phyloP scores from a whole-genome alignment of 2,329 filamentous ascomycete genomes.

The Sporothrix luriei region DNA sequence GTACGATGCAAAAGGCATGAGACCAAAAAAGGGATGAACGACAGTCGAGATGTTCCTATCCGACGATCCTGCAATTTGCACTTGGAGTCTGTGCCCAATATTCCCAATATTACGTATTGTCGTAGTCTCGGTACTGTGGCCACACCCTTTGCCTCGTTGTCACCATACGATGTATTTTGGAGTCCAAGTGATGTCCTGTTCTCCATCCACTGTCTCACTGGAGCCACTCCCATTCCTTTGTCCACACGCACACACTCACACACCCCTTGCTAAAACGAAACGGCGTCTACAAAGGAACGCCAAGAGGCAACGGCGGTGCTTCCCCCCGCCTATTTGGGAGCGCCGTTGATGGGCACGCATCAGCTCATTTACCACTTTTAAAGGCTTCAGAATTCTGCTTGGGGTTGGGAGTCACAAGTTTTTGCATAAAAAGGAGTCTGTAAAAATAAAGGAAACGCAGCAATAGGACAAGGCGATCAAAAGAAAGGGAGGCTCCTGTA shows the following conservation, averaged over 20 bases:
- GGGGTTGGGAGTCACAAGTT: neutral
- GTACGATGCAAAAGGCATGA: neutral
- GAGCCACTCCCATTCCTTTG: neutral
- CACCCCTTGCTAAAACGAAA: neutral
- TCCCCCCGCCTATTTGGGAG: neutral
- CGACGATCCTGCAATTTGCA: neutral
- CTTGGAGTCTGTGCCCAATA: slow-evolving; percentile 21
- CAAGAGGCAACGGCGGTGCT: slow-evolving; percentile 2
- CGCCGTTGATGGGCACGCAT: no score
- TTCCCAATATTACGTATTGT: no score
- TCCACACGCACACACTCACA: no score
- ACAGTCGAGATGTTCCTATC: neutral
- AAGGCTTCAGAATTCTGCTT: neutral
- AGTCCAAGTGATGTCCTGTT: no score
- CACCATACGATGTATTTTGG: neutral
- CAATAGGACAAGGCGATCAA: neutral
- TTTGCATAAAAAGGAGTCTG: no score
- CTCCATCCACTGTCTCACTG: neutral
- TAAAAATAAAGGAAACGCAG: neutral
- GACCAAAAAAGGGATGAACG: neutral
- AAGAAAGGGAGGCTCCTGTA: neutral
- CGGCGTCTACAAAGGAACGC: neutral
- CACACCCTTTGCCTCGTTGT: no score
- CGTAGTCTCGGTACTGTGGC: no score
- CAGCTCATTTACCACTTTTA: no score